Conservation (phyloP, 2,329 filamentous ascomycete genomes). For the Beauveria varroae region DNA sequence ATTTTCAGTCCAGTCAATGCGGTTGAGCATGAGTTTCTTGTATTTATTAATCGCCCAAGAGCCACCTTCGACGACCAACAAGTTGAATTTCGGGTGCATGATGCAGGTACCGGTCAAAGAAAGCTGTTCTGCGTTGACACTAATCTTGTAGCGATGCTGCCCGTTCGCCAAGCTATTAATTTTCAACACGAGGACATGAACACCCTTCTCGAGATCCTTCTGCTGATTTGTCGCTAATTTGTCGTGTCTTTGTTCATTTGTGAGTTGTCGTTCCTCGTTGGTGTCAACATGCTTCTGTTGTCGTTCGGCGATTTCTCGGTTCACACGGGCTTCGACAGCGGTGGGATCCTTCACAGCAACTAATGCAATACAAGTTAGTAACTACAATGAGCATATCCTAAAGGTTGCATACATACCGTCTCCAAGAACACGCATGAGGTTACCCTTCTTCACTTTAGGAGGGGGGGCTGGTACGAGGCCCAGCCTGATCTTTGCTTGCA, state of each 20-base stretch:
- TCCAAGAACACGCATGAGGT: slow-evolving; percentile 93
- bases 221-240: slow-evolving; percentile 79
- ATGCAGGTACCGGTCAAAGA: slow-evolving; percentile 84
- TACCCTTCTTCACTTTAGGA: slow-evolving; percentile 94
- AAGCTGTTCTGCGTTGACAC: slow-evolving; percentile 84
- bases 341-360: slow-evolving; percentile 86
- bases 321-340: slow-evolving; percentile 90
- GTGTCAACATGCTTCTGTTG: slow-evolving; percentile 66
- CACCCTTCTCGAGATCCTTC: slow-evolving; percentile 78
- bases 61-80: slow-evolving; percentile 90
- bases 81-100: slow-evolving; percentile 79
- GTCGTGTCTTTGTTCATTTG: slow-evolving; percentile 77
- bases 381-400: background rate
- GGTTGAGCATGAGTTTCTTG: slow-evolving; percentile 87
- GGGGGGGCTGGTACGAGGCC: slow-evolving; percentile 84
- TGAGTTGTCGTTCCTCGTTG: slow-evolving; percentile 82
- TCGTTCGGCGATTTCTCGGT: slow-evolving; percentile 84
- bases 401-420: slow-evolving; percentile 47
- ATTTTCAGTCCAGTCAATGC: slow-evolving; percentile 94
- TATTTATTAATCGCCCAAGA: slow-evolving; percentile 75
- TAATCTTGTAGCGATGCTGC: slow-evolving; percentile 88
- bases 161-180: slow-evolving; percentile 86
- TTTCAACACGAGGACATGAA: slow-evolving; percentile 81
- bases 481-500: slow-evolving; percentile 90
- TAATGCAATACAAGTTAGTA: slow-evolving; percentile 18